Percentiles rank a stretch among this genome's conserved stretches.
Conservation (phyloP, 2,329 filamentous ascomycete species). For the Dendryphion nanum region DNA sequence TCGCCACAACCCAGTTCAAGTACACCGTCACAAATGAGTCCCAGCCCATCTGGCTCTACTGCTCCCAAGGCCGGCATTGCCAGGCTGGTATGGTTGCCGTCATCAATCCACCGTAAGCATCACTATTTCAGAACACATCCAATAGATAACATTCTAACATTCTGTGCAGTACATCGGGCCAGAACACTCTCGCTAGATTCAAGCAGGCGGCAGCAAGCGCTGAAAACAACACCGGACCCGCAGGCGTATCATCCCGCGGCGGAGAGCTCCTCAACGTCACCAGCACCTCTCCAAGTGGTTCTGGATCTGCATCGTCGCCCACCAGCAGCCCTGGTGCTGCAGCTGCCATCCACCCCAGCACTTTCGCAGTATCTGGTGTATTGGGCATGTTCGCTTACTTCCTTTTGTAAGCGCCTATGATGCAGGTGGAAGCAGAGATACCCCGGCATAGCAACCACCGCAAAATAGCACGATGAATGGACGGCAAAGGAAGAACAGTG, state of each 20-base stretch:
- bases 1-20: constrained; percentile 28
- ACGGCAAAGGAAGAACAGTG: constrained; percentile 1
- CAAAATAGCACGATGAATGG: background rate
- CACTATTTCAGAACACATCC: background rate
- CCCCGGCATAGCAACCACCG: too few species aligned
- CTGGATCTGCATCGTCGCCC: constrained; percentile 13
- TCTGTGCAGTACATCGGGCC: constrained; percentile 15
- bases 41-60: constrained; percentile 42
- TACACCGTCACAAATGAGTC: constrained; percentile 36
- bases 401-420: constrained; percentile 22
- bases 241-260: constrained; percentile 23
- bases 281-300: constrained; percentile 7
- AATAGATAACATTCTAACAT: constrained; percentile 10
- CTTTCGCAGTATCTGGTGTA: constrained; percentile 24
- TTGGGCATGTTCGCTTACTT: constrained; percentile 29
- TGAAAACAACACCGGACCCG: constrained; percentile 11
- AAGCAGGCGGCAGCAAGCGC: constrained; percentile 17
- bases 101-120: constrained; percentile 39
- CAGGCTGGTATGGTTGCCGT: constrained; percentile 41
- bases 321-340: constrained; percentile 23
- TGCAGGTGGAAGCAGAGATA: background rate
- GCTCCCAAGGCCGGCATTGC: constrained; percentile 40
- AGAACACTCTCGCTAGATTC: constrained; percentile 23
- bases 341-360: constrained; percentile 21
- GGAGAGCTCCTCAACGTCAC: constrained; percentile 23